Conservation (phyloP, 805 yeast species). For the Trichomonascus vanleenenianus region DNA sequence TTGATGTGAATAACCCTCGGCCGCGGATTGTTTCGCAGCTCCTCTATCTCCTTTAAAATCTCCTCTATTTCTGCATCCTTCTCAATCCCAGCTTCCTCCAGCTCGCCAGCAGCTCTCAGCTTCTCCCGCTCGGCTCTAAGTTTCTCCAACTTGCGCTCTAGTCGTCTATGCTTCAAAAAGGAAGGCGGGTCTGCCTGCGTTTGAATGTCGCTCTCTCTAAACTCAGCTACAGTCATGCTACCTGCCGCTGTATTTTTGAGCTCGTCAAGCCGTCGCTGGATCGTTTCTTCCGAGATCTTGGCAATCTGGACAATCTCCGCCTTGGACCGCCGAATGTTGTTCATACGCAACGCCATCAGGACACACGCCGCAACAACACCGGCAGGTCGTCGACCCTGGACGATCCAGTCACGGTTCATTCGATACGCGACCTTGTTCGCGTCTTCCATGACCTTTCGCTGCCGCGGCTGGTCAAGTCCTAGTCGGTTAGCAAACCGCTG, state of each 20-base stretch:
- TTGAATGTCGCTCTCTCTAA: constrained; percentile 43
- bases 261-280: constrained; percentile 84
- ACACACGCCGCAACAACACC: constrained; percentile 98
- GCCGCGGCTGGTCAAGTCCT: constrained; percentile 59
- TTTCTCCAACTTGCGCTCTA: constrained; percentile 31
- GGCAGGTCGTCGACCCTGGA: constrained; percentile 95
- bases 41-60: constrained; percentile 6
- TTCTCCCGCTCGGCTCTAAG: constrained; percentile 6
- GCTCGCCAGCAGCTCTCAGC: constrained; percentile 14
- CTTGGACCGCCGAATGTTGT: constrained; percentile 84
- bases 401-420: constrained; percentile 94
- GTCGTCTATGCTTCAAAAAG: constrained; percentile 50
- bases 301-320: constrained; percentile 92
- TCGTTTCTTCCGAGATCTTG: constrained; percentile 88
- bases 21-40: neutral
- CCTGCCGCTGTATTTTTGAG: constrained; percentile 75
- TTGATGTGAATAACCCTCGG: neutral
- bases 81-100: constrained; percentile 7
- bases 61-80: constrained; percentile 5
- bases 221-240: constrained; percentile 59
- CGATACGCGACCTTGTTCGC: constrained; percentile 81
- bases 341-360: constrained; percentile 92
- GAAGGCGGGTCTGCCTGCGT: constrained; percentile 76
- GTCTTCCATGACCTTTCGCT: constrained; percentile 69
- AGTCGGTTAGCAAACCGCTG: constrained; percentile 88